A percentile compares a stretch with the other conserved stretches of the same genome.
phyloP scores from a whole-genome alignment of 352 stramenopile genomes.

The Phytophthora nicotianae region DNA sequence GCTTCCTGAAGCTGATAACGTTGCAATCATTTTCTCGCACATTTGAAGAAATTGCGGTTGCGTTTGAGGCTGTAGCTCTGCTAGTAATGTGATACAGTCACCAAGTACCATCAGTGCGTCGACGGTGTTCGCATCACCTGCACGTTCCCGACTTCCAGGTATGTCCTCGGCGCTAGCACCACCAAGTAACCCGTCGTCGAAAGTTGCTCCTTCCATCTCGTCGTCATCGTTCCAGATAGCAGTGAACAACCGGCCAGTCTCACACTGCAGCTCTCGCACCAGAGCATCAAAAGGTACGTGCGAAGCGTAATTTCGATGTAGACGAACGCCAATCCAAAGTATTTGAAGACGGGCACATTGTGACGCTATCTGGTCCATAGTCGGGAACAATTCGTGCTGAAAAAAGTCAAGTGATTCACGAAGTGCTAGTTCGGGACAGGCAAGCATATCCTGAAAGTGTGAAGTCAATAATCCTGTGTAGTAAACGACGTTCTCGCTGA shows the following conservation, averaged over 20 bases:
- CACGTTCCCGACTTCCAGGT: constrained; percentile 13
- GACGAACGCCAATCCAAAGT: constrained; percentile 57
- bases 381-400: constrained; percentile 53
- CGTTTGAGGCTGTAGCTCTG: constrained; percentile 33
- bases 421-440: constrained; percentile 39
- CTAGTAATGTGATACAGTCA: constrained; percentile 46
- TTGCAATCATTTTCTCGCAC: constrained; percentile 37
- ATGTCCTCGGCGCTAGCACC: constrained; percentile 19
- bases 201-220: constrained; percentile 36
- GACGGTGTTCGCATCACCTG: constrained; percentile 21
- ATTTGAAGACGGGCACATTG: constrained; percentile 60
- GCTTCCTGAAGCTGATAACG: constrained; percentile 18
- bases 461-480: constrained; percentile 63
- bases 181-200: constrained; percentile 49
- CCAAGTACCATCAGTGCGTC: constrained; percentile 45
- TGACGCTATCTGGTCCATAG: constrained; percentile 52
- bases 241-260: constrained; percentile 33
- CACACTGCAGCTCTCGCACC: constrained; percentile 46
- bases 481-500: constrained; percentile 43
- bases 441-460: constrained; percentile 57
- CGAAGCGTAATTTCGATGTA: constrained; percentile 37
- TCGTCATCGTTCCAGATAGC: constrained; percentile 31
- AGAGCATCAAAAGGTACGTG: constrained; percentile 45
- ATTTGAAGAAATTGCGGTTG: constrained; percentile 31
- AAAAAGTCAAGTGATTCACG: constrained; percentile 72